These are phyloP conservation scores for Botrytis squamosa DNA, from an alignment of 2,329 filamentous ascomycete genomes.

Conservation along the genomic window DNA sequence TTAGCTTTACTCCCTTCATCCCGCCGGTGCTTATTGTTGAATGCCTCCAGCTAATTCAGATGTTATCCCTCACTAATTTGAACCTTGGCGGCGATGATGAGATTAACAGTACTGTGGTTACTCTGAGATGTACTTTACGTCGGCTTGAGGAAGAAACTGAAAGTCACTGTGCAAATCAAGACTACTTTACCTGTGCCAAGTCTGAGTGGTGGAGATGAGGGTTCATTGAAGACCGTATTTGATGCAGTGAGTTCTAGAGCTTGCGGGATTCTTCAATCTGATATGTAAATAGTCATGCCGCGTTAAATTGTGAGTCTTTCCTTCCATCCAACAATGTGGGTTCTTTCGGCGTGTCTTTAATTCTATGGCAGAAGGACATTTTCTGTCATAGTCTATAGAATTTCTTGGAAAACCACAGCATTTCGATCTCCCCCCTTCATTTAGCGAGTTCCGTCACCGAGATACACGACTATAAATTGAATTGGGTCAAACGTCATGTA, in stretches of 20 bases:
- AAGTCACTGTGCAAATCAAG: background rate
- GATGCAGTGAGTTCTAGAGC: background rate
- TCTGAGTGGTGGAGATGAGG: background rate
- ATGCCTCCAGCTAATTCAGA: background rate
- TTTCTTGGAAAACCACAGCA: background rate
- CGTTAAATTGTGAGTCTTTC: background rate
- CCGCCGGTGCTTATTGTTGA: too few relatives aligned
- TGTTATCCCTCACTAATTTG: background rate
- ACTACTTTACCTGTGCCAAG: background rate
- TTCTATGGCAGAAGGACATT: too few relatives aligned
- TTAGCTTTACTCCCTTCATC: background rate
- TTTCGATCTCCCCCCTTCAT: background rate
- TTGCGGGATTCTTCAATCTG: background rate
- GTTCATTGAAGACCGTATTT: background rate
- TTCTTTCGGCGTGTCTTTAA: background rate
- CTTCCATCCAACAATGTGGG: background rate
- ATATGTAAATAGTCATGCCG: background rate
- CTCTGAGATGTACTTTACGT: rapidly evolving
- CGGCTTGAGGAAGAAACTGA: background rate
- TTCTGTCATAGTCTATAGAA: too few relatives aligned
- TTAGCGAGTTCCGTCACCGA: background rate
- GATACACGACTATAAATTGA: background rate
- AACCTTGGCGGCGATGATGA: background rate
- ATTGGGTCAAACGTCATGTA: background rate
- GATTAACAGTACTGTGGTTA: too few relatives aligned